A percentile compares a stretch with the other conserved stretches of the same genome.
Conservation (phyloP, 306 rosid species). For the Lathyrus sativus region DNA sequence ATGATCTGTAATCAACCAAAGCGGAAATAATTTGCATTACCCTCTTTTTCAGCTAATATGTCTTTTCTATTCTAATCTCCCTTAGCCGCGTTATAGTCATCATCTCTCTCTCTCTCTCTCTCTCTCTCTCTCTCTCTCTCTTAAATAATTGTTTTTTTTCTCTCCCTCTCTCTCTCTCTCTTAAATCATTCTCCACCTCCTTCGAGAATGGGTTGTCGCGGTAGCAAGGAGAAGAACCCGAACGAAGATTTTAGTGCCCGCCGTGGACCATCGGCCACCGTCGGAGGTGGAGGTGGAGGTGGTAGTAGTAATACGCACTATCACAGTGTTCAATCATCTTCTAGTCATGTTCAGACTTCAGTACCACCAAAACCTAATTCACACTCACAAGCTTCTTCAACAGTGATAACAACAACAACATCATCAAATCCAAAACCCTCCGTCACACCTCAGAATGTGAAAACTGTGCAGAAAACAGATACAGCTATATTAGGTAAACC, state of each 20-base stretch:
- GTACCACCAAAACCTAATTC: slow-evolving; percentile 20
- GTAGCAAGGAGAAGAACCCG: slow-evolving; percentile 55
- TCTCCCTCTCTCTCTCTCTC: neutral
- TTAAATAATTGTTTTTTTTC: neutral
- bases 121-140: neutral
- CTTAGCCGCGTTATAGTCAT: too few relatives aligned
- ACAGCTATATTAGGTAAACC: slow-evolving; percentile 68
- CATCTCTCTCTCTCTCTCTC: neutral
- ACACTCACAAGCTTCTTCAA: slow-evolving; percentile 34
- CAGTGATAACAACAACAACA: neutral
- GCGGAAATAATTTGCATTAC: too few relatives aligned
- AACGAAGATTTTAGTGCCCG: slow-evolving; percentile 27
- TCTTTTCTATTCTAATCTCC: too few relatives aligned
- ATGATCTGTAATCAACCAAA: too few relatives aligned
- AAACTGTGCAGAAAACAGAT: slow-evolving; percentile 43
- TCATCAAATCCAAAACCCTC: slow-evolving; percentile 38
- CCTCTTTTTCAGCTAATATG: neutral
- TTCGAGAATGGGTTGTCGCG: slow-evolving; percentile 64
- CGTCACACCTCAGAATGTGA: slow-evolving; percentile 17
- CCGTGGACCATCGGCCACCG: slow-evolving; percentile 29
- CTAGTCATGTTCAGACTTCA: slow-evolving; percentile 24
- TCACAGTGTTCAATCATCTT: slow-evolving; percentile 37
- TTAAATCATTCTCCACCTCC: too few relatives aligned
- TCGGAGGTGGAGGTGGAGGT: neutral
- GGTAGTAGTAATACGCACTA: slow-evolving; percentile 25